Base-by-base conservation (phyloP, 305 asterid species). In the Fraxinus xanthoxyloides region DNA sequence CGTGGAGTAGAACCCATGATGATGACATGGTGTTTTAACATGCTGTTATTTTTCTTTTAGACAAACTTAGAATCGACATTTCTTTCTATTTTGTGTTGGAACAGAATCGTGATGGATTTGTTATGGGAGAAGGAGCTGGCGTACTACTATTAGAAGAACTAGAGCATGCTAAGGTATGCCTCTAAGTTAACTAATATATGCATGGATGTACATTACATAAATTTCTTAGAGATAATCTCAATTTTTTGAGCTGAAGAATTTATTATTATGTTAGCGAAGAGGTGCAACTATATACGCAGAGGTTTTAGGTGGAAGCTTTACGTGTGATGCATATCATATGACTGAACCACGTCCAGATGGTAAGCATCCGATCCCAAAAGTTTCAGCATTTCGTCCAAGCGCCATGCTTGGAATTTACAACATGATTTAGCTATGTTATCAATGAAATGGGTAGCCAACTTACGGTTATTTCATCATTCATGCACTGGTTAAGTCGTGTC, bases 281-380 rank as follows among this genome's bases (percentile, higher is more conserved):
- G 88, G 88, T 77, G 91, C 93, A 77, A 87, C 83, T 34, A 81
- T 90, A 76, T 90, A 90, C 63, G 90, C 92, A 0, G 92, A 90
- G 84, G 83, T 90, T 84, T 83, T 90, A 32, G 93, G 93, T 83
- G 93, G 93, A 83, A 89, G 93, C 84, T 85, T 87, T 87, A 85
- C 93, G 2, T 88, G 78, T 72, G 92, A 90, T 83, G 93, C 93
- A 67, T 88, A 90, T 87, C 89, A 87, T 79, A 84, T 83, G 87
- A 88, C 88, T 2, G 92, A 88, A 81, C 90, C 91, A 34, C 93
- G 86, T 82, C 92, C 92, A 10, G 84, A 90, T 9, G 93, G 93
- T 90, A 84, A 35, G 54, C 19, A 7, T 21, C 21, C 5, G 10
- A 73, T 78, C 12, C 31, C 35, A 6, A 3, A 72, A 38, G 46